phyloP scores from a whole-genome alignment of 495 filamentous ascomycete species.

The Echria macrotheca region DNA sequence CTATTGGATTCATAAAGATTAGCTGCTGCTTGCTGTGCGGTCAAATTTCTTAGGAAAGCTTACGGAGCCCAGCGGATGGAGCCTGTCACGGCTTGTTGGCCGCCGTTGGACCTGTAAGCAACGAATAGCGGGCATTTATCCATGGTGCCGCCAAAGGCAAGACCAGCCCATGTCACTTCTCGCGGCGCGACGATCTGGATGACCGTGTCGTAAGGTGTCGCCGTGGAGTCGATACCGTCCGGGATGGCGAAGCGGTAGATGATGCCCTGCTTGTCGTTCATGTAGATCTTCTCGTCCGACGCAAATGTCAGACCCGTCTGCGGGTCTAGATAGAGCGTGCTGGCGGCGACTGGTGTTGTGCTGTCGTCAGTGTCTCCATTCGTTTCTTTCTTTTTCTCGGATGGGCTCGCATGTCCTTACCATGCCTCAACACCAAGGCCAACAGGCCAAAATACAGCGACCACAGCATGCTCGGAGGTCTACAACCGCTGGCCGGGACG shows the following conservation, averaged over 20 bases:
- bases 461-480: slow-evolving; percentile 26
- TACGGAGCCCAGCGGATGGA: slow-evolving; percentile 36
- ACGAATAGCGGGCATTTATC: slow-evolving; percentile 33
- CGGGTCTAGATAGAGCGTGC: slow-evolving; percentile 33
- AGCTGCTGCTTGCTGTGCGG: too few relatives aligned
- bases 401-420: background rate
- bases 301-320: slow-evolving; percentile 49
- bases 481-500: too few relatives aligned
- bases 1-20: too few relatives aligned
- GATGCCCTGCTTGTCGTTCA: slow-evolving; percentile 25
- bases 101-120: slow-evolving; percentile 29
- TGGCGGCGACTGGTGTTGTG: slow-evolving; percentile 21
- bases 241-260: slow-evolving; percentile 40
- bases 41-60: too few relatives aligned
- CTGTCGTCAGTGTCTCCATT: slow-evolving; percentile 5
- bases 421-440: slow-evolving; percentile 17
- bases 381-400: background rate
- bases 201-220: slow-evolving; percentile 34
- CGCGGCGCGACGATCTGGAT: slow-evolving; percentile 39
- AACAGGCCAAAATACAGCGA: slow-evolving; percentile 20
- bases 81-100: slow-evolving; percentile 15
- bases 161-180: slow-evolving; percentile 38
- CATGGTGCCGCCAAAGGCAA: slow-evolving; percentile 42
- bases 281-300: slow-evolving; percentile 33
- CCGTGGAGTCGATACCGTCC: slow-evolving; percentile 15